Base-by-base conservation (phyloP, 345 rosid species). In the Acer negundo region DNA sequence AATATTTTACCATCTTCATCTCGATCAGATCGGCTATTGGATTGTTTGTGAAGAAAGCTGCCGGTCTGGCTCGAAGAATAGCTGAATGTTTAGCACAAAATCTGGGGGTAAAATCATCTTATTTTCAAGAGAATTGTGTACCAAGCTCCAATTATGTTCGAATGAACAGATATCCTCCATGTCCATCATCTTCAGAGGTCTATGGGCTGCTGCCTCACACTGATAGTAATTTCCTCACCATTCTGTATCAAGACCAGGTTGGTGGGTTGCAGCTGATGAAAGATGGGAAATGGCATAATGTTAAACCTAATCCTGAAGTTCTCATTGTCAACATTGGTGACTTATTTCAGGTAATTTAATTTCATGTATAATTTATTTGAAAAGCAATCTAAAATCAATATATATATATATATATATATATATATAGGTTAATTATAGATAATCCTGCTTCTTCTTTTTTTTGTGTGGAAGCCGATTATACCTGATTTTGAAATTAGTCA, bases 161-260 rank as follows among this genome's bases (percentile, higher is more conserved):
- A 53, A 74, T 92, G 82, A 94, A 92, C 76, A 82, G 94, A 85
- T 94, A 94, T 20, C 96, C 93, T 19, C 90, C 91, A n/a, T 84
- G 92, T 74, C 91, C 85, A 7, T 70, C 70, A 69, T 79, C 90
- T 67, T 80, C 85, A 2, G 64, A 84, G 79, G 78, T 92, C 46
- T 83, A 78, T 24, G 98, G 98, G 22, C 22, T 92, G n/a, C 68
- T 92, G 63, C 94, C 97, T 62, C 98, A 94, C 82, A 92, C 97
- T 23, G 97, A 91, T 62, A 78, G 88, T 10, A 86, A 86, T 79
- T 90, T 94, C 70, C 82, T 94, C 59, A 89, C 94, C 11, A 75
- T 94, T 35, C 55, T 94, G 4, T 79, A 53, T 75, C 96, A 90
- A 84, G 96, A 92, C 78, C 85, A 77, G 6, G 80, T 83, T 4